Conservation (phyloP, 176 grass and related monocot genomes). For the Aegilops bicornis region DNA sequence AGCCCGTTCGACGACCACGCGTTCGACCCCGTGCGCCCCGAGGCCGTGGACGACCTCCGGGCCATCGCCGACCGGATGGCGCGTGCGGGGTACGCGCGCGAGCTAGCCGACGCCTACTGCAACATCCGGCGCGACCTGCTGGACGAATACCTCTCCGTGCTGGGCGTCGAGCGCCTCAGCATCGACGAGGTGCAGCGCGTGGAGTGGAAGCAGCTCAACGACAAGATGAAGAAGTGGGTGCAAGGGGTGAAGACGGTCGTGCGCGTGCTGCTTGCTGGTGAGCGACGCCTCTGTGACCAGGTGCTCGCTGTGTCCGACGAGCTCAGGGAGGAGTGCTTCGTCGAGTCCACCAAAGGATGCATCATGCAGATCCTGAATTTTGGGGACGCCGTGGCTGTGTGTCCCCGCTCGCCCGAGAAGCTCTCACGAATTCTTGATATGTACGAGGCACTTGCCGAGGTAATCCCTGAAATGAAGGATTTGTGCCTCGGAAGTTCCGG, state of each 20-base stretch:
- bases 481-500: constrained; percentile 59
- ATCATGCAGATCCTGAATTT: constrained; percentile 89
- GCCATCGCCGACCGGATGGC: constrained; percentile 85
- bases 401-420: constrained; percentile 78
- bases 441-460: constrained; percentile 81
- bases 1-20: constrained; percentile 60
- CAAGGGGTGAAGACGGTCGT: constrained; percentile 77
- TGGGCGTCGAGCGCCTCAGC: constrained; percentile 88
- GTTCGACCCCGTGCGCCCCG: constrained; percentile 75
- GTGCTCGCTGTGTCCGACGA: constrained; percentile 63
- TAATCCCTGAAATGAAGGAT: constrained; percentile 73
- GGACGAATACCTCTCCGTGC: constrained; percentile 81
- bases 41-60: constrained; percentile 66
- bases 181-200: constrained; percentile 92
- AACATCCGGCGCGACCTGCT: constrained; percentile 72
- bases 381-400: constrained; percentile 81
- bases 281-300: constrained; percentile 73
- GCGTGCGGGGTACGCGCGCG: constrained; percentile 63
- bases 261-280: constrained; percentile 65
- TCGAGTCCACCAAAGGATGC: constrained; percentile 77
- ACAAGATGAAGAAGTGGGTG: constrained; percentile 99
- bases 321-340: constrained; percentile 77
- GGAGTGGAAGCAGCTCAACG: constrained; percentile 81
- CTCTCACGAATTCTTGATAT: constrained; percentile 83
- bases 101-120: constrained; percentile 81